Evolutionary conservation across 176 grass and related monocot genomes (phyloP).

Genomic region (Rhynchospora breviuscula): DNA sequence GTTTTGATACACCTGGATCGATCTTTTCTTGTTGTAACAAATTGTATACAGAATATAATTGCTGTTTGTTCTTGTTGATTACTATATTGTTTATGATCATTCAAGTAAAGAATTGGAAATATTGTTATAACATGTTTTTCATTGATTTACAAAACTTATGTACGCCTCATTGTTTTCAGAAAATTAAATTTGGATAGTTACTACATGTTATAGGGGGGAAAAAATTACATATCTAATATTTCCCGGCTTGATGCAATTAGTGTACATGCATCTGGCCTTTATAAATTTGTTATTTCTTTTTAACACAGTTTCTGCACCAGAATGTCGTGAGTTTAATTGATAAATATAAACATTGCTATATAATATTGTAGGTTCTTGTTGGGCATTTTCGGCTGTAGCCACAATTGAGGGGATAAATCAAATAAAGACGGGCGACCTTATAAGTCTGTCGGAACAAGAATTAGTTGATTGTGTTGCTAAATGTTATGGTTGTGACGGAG

Average conservation of each 20-base stretch:
- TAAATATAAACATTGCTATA: background rate
- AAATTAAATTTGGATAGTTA: background rate
- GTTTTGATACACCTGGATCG: background rate
- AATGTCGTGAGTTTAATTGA: background rate
- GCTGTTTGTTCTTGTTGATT: too few relatives aligned
- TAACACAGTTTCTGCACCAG: background rate
- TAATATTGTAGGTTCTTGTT: conserved; percentile 39
- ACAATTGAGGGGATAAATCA: conserved; percentile 54
- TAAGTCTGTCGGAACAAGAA: conserved; percentile 66
- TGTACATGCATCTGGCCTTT: background rate
- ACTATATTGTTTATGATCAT: too few relatives aligned
- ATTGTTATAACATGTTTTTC: too few relatives aligned
- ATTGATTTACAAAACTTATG: too few relatives aligned
- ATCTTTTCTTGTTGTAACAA: background rate
- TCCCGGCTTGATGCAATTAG: background rate
- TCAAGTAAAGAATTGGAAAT: too few relatives aligned
- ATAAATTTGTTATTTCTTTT: background rate
- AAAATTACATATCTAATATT: background rate
- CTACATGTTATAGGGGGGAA: background rate
- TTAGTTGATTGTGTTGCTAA: conserved; percentile 50
- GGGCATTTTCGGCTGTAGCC: conserved; percentile 64
- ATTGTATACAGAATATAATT: background rate
- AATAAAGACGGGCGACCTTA: conserved; percentile 47
- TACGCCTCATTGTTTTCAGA: background rate
- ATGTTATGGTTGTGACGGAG: conserved; percentile 41